Evolutionary conservation across 2,329 filamentous ascomycete genomes (phyloP).

Genomic region (Colletotrichum echinochloae): DNA sequence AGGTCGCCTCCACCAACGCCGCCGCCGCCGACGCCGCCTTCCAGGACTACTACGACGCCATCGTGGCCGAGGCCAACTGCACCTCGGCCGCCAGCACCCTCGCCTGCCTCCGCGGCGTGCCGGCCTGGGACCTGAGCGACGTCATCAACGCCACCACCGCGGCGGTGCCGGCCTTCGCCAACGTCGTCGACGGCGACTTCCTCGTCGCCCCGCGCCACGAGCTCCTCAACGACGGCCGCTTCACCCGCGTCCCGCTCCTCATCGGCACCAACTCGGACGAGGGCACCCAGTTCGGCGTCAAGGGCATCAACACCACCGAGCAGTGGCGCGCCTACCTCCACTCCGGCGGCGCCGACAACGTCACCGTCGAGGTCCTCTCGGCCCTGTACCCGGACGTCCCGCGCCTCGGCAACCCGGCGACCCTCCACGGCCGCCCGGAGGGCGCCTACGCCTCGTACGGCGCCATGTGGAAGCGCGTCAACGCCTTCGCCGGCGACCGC

Average conservation of each 20-base stretch:
- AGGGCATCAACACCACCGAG: conserved; percentile 65
- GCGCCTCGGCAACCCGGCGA: conserved; percentile 60
- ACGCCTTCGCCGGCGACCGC: conserved; percentile 66
- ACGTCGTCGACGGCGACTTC: conserved; percentile 54
- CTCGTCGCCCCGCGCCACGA: conserved; percentile 58
- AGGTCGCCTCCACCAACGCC: conserved; percentile 32
- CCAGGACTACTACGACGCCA: conserved; percentile 36
- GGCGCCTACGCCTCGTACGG: conserved; percentile 50
- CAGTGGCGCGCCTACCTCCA: conserved; percentile 60
- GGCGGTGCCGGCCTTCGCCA: conserved; percentile 42
- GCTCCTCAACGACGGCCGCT: conserved; percentile 67
- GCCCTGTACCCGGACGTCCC: conserved; percentile 64
- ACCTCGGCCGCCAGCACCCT: conserved; percentile 43
- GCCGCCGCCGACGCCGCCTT: conserved; percentile 34
- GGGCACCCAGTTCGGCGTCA: conserved; percentile 65
- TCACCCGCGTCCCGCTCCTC: conserved; percentile 73
- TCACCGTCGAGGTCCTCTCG: conserved; percentile 51
- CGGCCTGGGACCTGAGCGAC: conserved; percentile 47
- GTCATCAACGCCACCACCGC: conserved; percentile 47
- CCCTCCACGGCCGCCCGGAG: conserved; percentile 49
- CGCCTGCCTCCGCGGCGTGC: conserved; percentile 49
- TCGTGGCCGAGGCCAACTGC: conserved; percentile 41
- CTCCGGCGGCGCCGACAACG: conserved; percentile 43
- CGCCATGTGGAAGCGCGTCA: conserved; percentile 64
- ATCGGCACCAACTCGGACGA: conserved; percentile 75